Evolutionary conservation across 495 filamentous ascomycete species (phyloP).

Genomic region (Neurospora sp.): DNA sequence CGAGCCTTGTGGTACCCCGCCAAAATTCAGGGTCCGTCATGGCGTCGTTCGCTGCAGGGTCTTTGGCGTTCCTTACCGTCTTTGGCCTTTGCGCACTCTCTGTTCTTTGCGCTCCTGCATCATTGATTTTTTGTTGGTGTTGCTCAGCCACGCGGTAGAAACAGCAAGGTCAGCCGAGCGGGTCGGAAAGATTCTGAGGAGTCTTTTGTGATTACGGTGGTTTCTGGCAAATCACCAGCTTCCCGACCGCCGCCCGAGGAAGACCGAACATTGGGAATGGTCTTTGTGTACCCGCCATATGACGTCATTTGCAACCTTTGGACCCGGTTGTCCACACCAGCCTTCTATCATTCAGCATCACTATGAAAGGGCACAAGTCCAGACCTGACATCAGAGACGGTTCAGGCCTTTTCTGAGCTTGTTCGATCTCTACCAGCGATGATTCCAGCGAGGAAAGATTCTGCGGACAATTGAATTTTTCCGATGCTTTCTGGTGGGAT

Average conservation of each 20-base stretch:
- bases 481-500: neutral
- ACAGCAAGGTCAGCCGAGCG: neutral
- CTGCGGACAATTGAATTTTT: neutral
- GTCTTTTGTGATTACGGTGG: neutral
- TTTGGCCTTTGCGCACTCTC: neutral
- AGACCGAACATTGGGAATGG: neutral
- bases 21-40: slow-evolving; percentile 8
- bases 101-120: neutral
- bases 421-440: neutral
- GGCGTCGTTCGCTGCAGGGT: slow-evolving; percentile 11
- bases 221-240: neutral
- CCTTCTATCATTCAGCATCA: neutral
- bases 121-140: neutral
- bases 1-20: slow-evolving; percentile 1
- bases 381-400: neutral
- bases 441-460: neutral
- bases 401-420: neutral
- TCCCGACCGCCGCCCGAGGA: neutral
- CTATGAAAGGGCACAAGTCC: neutral
- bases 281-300: neutral
- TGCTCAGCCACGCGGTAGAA: neutral
- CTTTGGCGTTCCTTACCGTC: neutral
- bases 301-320: neutral
- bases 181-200: neutral
- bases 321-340: neutral